Evolutionary conservation across 371 early-diverging fungal genomes (phyloP), one percentile per base, ranked within the genome.

Genomic region (Zopfochytrium polystomum): DNA sequence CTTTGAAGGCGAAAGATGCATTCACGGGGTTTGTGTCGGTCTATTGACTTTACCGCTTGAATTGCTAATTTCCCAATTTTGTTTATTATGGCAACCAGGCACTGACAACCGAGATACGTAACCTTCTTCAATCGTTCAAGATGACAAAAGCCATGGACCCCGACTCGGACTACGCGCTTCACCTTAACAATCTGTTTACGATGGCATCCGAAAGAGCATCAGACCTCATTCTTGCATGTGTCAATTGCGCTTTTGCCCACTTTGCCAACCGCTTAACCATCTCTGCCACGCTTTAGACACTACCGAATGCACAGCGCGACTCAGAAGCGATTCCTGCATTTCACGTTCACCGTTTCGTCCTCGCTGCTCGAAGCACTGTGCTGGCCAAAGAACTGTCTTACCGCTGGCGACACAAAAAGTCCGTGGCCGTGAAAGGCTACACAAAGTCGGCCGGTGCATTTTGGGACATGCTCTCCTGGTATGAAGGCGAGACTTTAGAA

Each of bases 1-100:
- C 3, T 72, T 72, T 34, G 72, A 72, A 52, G 72, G 69, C 30
- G 72, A 72, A 60, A 52, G 72, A 15, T 61, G 58, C 32, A 38
- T 65, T 13, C 69, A 72, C 52, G 71, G 69, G 0, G 52, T 63
- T 15, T 44, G 54, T 52, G 11, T 32, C 23, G 52, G 52, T 18
- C 30, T 35, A 13, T 22, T 26, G 26, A 3, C 42, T 45, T 31
- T n/a, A n/a, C n/a, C 4, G 23, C 23, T 25, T 3, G 52, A 22
- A 44, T 51, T 25, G 13, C n/a, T 29, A 11, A 9, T n/a, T n/a
- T n/a, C n/a, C n/a, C 44, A 27, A 9, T 22, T 15, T 29, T 46
- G 22, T 13, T 23, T 22, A 35, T 52, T 25, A 1, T 23, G 3
- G 7, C 50, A 34, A 27, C n/a, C 43, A 53, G 49, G 70, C 70